A percentile compares a stretch with the other conserved stretches of the same genome.
phyloP scores from a whole-genome alignment of 345 rosid species.

The Microthlaspi erraticum region DNA sequence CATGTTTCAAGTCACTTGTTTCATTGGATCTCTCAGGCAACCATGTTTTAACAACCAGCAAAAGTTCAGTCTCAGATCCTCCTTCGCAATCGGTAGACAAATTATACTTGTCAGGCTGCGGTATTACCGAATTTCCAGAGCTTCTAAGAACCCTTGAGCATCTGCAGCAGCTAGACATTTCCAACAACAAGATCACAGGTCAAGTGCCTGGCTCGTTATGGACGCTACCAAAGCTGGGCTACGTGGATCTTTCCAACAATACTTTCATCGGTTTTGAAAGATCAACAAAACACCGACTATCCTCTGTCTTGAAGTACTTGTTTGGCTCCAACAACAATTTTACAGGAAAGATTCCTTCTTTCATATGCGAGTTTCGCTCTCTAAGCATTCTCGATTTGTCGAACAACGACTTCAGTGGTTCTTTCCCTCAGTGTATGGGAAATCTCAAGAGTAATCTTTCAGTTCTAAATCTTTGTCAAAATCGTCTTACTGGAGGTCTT shows the following conservation, averaged over 20 bases:
- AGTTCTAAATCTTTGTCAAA: background rate
- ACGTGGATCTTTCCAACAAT: conserved; percentile 13
- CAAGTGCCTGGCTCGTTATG: conserved; percentile 21
- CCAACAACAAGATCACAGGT: conserved; percentile 25
- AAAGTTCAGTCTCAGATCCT: too few species aligned
- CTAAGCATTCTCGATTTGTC: background rate
- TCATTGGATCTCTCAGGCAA: too few species aligned
- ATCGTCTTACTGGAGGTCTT: background rate
- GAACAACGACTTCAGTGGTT: background rate
- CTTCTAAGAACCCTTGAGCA: too few species aligned
- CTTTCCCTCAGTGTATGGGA: background rate
- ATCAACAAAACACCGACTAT: too few species aligned
- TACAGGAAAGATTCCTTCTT: background rate
- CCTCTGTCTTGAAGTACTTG: background rate
- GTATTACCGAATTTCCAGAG: too few species aligned
- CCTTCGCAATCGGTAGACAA: too few species aligned
- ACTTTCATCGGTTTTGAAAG: background rate
- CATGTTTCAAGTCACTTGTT: too few species aligned
- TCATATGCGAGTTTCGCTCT: background rate
- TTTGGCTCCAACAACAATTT: conserved; percentile 1
- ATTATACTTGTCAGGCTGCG: too few species aligned
- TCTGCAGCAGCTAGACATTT: too few species aligned
- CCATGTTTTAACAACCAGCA: too few species aligned
- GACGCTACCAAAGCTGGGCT: background rate
- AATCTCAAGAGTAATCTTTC: background rate